Evolutionary conservation across 805 yeast genomes (phyloP).

Genomic region (Myxozyma udenii): DNA sequence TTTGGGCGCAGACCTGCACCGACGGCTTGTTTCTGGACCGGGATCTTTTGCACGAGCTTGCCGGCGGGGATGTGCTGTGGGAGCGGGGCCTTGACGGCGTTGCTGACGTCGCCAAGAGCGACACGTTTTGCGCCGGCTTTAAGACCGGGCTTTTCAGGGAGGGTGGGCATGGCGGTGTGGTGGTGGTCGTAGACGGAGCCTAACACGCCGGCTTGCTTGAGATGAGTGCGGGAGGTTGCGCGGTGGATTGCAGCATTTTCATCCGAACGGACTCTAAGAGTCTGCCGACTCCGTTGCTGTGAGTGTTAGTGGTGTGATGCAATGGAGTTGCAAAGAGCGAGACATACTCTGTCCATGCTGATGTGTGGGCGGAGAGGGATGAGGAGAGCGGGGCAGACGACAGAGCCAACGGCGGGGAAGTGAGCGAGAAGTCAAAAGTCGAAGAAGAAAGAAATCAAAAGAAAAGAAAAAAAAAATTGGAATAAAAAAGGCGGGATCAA

Average conservation of each 20-base stretch:
- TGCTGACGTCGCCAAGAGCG: constrained; percentile 29
- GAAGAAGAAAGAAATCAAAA: neutral
- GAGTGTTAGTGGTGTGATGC: neutral
- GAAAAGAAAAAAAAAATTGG: neutral
- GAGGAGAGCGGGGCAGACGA: too few relatives aligned
- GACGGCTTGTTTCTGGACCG: neutral
- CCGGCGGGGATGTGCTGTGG: constrained; percentile 1
- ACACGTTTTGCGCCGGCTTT: constrained; percentile 28
- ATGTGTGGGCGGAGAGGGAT: too few relatives aligned
- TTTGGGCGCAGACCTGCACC: neutral
- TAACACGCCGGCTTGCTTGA: constrained; percentile 10
- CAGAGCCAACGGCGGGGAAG: too few relatives aligned
- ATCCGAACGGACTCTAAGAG: constrained; percentile 25
- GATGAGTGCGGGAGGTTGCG: constrained; percentile 6
- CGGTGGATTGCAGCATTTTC: constrained; percentile 19
- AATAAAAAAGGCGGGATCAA: neutral
- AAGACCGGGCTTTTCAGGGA: constrained; percentile 16
- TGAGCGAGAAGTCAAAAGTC: neutral
- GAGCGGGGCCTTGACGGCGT: constrained; percentile 11
- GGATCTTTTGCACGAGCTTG: constrained; percentile 20
- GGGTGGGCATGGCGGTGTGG: neutral
- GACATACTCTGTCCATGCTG: constrained; percentile 23
- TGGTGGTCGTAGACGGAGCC: neutral
- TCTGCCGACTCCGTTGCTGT: constrained; percentile 11
- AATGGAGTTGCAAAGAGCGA: too few relatives aligned